A percentile compares a stretch with the other conserved stretches of the same genome.
These are phyloP conservation scores for Xenoacremonium recifei DNA, from an alignment of 2,329 filamentous ascomycete species.

Conservation along the genomic window DNA sequence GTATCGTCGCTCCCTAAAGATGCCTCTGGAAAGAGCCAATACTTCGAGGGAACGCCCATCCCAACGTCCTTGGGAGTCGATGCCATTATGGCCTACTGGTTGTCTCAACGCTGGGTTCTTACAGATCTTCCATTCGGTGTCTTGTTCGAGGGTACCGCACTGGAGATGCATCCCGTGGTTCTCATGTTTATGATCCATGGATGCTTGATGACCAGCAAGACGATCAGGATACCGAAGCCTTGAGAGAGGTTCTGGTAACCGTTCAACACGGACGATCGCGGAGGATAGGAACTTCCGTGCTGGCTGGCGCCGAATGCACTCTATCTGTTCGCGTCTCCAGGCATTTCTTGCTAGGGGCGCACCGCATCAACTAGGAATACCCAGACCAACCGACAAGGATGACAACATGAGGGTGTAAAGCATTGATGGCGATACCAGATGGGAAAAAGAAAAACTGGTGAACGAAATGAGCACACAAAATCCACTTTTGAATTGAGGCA, in stretches of 20 bases:
- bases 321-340: too few species aligned
- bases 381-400: too few species aligned
- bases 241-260: slow-evolving; percentile 30
- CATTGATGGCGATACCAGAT: neutral
- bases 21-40: slow-evolving; percentile 83
- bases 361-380: too few species aligned
- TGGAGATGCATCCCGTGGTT: slow-evolving; percentile 84
- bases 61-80: slow-evolving; percentile 84
- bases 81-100: slow-evolving; percentile 85
- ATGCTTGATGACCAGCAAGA: slow-evolving; percentile 93
- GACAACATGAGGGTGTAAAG: neutral
- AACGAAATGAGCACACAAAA: slow-evolving; percentile 1
- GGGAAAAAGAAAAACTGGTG: neutral
- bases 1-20: slow-evolving; percentile 89
- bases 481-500: too few species aligned
- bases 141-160: slow-evolving; percentile 60
- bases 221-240: slow-evolving; percentile 90
- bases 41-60: slow-evolving; percentile 96
- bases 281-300: too few species aligned
- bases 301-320: too few species aligned
- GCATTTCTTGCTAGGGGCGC: too few species aligned
- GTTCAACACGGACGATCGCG: slow-evolving; percentile 13
- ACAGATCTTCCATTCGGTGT: slow-evolving; percentile 76
- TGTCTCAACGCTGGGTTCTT: slow-evolving; percentile 75
- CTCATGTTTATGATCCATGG: slow-evolving; percentile 84